Conservation (phyloP, 1,284 basidiomycete genomes). For the Vanrija pseudolonga region DNA sequence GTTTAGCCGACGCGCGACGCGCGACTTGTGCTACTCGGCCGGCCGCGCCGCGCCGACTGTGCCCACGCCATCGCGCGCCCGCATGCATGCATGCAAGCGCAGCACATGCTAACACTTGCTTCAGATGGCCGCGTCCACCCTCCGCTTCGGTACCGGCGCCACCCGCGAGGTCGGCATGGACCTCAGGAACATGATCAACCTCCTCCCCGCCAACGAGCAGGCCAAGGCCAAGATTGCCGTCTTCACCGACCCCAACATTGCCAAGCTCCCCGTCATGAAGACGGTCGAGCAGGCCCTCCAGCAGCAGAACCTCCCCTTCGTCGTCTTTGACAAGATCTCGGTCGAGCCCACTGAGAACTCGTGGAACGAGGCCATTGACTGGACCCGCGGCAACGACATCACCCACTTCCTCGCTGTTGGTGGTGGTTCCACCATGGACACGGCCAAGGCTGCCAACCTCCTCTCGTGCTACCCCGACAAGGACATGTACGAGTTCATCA, state of each 20-base stretch:
- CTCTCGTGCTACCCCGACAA: conserved; percentile 76
- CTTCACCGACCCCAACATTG: conserved; percentile 85
- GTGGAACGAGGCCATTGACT: conserved; percentile 69
- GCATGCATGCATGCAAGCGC: not conserved
- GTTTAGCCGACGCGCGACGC: not conserved
- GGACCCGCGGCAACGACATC: conserved; percentile 79
- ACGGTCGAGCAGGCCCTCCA: conserved; percentile 52
- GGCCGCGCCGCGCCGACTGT: not conserved
- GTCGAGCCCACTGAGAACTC: conserved; percentile 85
- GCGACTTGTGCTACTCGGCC: not conserved
- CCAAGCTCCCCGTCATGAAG: conserved; percentile 76
- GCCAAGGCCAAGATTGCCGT: conserved; percentile 69
- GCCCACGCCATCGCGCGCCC: not conserved
- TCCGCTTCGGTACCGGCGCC: conserved; percentile 83
- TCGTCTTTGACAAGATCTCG: conserved; percentile 78
- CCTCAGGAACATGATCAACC: conserved; percentile 32
- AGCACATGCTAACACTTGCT: conserved; percentile 8
- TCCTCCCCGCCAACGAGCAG: conserved; percentile 27
- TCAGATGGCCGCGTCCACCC: conserved; percentile 83
- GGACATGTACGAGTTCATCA: conserved; percentile 92
- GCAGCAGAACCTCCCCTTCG: conserved; percentile 56
- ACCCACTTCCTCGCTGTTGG: conserved; percentile 93
- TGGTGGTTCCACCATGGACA: conserved; percentile 94
- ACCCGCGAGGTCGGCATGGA: conserved; percentile 76
- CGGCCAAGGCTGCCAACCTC: conserved; percentile 89